Percentiles rank a stretch among this genome's conserved stretches.
Evolutionary conservation across 257 asterid genomes (phyloP).

Genomic region (Solanum pinnatisectum): DNA sequence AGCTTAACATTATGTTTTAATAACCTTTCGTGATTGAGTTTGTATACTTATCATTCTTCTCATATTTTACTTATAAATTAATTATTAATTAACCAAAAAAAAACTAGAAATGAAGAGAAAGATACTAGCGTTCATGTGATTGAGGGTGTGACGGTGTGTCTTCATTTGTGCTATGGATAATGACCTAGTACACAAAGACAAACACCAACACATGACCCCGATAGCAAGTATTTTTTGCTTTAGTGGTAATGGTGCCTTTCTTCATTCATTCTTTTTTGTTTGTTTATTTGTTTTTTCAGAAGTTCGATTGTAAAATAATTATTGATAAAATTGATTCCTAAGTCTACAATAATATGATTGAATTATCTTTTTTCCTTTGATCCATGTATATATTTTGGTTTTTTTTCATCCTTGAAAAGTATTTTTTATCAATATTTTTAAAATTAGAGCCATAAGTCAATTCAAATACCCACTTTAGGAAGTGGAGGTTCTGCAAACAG

Average conservation of each 20-base stretch:
- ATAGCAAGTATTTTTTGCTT: not conserved
- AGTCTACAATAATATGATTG: not conserved
- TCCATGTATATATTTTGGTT: not conserved
- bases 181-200: not conserved
- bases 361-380: not conserved
- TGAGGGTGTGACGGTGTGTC: not conserved
- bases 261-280: not conserved
- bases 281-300: not conserved
- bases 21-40: not conserved
- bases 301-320: too few species aligned
- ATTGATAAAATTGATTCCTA: not conserved
- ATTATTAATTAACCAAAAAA: too few species aligned
- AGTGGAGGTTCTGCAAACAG: too few species aligned
- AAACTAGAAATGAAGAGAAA: not conserved
- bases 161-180: not conserved
- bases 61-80: too few species aligned
- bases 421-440: too few species aligned
- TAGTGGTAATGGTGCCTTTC: not conserved
- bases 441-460: too few species aligned
- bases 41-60: too few species aligned
- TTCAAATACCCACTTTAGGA: too few species aligned
- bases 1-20: not conserved
- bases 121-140: not conserved
- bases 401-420: too few species aligned
- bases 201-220: not conserved